Conservation (phyloP, 208 protist genomes). For the Trypanosoma caninum region DNA sequence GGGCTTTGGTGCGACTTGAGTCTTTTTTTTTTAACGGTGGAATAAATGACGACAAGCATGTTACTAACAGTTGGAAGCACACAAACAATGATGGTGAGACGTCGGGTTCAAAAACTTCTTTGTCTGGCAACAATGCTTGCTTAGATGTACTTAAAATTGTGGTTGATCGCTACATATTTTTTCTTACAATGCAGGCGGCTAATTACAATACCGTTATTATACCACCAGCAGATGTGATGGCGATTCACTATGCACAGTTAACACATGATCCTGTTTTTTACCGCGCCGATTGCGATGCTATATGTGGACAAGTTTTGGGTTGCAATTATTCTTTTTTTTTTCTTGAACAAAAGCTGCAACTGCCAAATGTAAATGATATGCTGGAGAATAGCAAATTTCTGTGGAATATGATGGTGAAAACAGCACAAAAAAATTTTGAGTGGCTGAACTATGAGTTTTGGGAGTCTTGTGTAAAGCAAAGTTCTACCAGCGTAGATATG, state of each 20-base stretch:
- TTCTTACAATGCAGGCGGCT: slow-evolving; percentile 82
- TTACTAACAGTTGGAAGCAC: neutral
- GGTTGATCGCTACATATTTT: slow-evolving; percentile 87
- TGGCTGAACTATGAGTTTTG: slow-evolving; percentile 90
- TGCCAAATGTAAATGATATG: slow-evolving; percentile 49
- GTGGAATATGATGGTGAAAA: slow-evolving; percentile 88
- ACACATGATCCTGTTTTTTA: slow-evolving; percentile 63
- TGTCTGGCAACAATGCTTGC: slow-evolving; percentile 19
- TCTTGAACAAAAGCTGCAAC: slow-evolving; percentile 43
- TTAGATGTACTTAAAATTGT: slow-evolving; percentile 46
- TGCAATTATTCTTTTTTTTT: slow-evolving; percentile 89
- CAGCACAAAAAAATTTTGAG: slow-evolving; percentile 57
- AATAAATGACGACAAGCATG: neutral
- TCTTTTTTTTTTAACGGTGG: slow-evolving; percentile 56
- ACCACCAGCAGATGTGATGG: slow-evolving; percentile 85
- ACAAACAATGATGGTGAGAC: neutral
- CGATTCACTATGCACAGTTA: slow-evolving; percentile 82
- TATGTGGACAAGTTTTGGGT: slow-evolving; percentile 76
- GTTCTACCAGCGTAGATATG: too few relatives aligned
- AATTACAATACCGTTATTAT: slow-evolving; percentile 88
- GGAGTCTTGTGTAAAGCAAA: slow-evolving; percentile 36
- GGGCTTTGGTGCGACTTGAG: slow-evolving; percentile 41
- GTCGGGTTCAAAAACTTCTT: neutral
- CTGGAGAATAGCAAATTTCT: slow-evolving; percentile 62
- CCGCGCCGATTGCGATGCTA: slow-evolving; percentile 79